Base-by-base conservation (phyloP, 257 asterid species). In the Petunia secreta region DNA sequence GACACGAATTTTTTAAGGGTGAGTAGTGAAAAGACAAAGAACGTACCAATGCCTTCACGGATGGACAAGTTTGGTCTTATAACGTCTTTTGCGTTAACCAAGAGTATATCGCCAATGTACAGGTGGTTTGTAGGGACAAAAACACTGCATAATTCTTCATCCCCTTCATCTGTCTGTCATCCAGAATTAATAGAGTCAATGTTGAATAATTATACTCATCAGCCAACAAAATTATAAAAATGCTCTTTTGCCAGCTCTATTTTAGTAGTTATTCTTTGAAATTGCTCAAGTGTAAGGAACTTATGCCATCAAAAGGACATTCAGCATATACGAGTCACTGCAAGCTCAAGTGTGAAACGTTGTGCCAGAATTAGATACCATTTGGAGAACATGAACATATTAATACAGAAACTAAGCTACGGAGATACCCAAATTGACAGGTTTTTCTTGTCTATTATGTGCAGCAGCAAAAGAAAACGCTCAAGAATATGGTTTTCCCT, bases 71-170 rank as follows among this genome's bases (percentile, higher is more conserved):
- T 91, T 84, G 98, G 98, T 68, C 93, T 84, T 73, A 93, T 88
- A 57, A 93, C 80, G 73, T 93, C 98, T 62, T 87, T 87, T 80
- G 98, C 92, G 86, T 86, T 90, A 7, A 93, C 96, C 87, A 93
- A 82, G 44, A 93, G 81, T 79, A 93, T 82, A 79, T 93, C 98
- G 71, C 98, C 98, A 81, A 93, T 88, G 67, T 93, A 93, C 84
- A 93, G 85, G 86, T 93, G 98, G 79, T 93, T 93, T 77, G 98
- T 93, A 48, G 98, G 98, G 75, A 93, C 97, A 84, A 92, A 93
- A 66, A 93, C 96, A 76, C 97, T 93, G 80, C 93, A 93, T 81
- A 93, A 83, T 79, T 93, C 96, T 88, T 93, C 98, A 86, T 93
- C 98, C 71, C 98, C 97, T 37, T 91, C 90, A 77, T 93, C 96